phyloP scores from a whole-genome alignment of 768 basidiomycete genomes.

The Zangia roseola region DNA sequence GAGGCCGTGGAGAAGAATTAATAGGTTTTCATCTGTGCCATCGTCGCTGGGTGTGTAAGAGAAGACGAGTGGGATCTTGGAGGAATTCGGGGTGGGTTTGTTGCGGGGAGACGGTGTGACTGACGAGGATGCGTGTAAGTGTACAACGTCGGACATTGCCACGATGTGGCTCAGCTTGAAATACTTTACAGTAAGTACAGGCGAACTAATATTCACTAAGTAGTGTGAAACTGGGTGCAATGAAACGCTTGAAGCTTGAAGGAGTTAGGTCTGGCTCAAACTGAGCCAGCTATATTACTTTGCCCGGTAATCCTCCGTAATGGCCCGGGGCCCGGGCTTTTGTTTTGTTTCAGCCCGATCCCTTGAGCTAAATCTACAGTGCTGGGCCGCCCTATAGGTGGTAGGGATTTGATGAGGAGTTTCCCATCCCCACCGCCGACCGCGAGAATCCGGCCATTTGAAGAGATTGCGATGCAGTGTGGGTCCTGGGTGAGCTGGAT shows the following conservation, averaged over 20 bases:
- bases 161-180: no score
- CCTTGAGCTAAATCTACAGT: no score
- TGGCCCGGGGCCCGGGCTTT: no score
- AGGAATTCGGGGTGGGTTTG: constrained; percentile 50
- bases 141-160: constrained; percentile 18
- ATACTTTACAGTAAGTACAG: no score
- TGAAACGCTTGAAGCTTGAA: no score
- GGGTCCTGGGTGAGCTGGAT: constrained; percentile 2
- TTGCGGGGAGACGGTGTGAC: constrained; percentile 26
- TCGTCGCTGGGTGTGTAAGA: constrained; percentile 73
- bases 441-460: background rate
- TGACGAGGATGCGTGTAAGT: constrained; percentile 18
- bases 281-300: no score
- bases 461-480: constrained; percentile 7
- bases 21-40: constrained; percentile 81
- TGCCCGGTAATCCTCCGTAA: no score
- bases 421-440: constrained; percentile 2
- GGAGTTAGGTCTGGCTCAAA: no score
- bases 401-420: background rate
- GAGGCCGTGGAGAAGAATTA: constrained; percentile 83
- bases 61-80: constrained; percentile 54
- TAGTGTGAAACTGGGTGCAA: no score
- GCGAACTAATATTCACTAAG: no score
- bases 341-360: no score
- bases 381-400: no score